A percentile compares a stretch with the other conserved stretches of the same genome.
Conservation (phyloP, 805 yeast genomes). For the Nakazawaea holstii region DNA sequence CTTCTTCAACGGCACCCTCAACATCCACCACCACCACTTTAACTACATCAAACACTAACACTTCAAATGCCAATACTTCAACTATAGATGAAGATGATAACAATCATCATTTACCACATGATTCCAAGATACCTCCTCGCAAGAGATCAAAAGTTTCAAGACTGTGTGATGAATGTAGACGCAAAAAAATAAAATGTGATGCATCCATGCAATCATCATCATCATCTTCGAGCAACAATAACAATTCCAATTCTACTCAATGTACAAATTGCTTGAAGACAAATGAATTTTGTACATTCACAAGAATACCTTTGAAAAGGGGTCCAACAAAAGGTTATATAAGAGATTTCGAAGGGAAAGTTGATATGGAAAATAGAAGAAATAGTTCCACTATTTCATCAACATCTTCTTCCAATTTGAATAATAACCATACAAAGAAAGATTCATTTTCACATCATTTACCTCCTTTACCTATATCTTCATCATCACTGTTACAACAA, state of each 20-base stretch:
- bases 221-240: constrained; percentile 22
- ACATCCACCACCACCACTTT: neutral
- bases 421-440: neutral
- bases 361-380: constrained; percentile 18
- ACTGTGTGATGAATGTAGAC: constrained; percentile 77
- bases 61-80: neutral
- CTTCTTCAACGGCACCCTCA: neutral
- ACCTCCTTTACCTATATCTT: constrained; percentile 7
- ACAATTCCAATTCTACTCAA: constrained; percentile 35
- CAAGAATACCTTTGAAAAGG: constrained; percentile 67
- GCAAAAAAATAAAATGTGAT: constrained; percentile 69
- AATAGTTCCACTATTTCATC: neutral
- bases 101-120: constrained; percentile 1
- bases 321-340: constrained; percentile 76
- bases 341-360: constrained; percentile 34
- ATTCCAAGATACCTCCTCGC: constrained; percentile 22
- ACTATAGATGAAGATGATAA: too few species aligned
- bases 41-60: too few species aligned
- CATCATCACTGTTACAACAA: neutral
- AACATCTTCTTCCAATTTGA: neutral
- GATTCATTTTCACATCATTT: constrained; percentile 7
- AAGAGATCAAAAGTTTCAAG: constrained; percentile 71
- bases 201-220: constrained; percentile 28
- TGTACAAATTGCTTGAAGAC: constrained; percentile 63
- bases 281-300: constrained; percentile 60